Conservation (phyloP, 768 basidiomycete genomes). For the Boletus rex-veris region DNA sequence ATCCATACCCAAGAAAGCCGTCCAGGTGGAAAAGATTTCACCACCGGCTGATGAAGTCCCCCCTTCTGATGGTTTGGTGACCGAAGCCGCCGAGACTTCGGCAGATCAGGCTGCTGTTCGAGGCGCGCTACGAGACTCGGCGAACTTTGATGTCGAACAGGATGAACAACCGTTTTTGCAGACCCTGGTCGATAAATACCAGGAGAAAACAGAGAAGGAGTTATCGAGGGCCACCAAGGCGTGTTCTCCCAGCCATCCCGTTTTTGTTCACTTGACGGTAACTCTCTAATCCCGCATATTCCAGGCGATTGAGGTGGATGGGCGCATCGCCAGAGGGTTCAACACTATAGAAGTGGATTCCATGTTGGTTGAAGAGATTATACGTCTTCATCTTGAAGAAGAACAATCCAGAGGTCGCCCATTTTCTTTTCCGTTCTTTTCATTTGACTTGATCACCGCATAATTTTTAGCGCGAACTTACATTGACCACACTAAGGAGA, state of each 20-base stretch:
- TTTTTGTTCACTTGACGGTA: background rate
- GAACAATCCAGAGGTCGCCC: slow-evolving; percentile 29
- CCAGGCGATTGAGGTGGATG: slow-evolving; percentile 75
- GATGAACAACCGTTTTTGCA: slow-evolving; percentile 61
- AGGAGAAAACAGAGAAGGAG: slow-evolving; percentile 88
- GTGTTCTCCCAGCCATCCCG: background rate
- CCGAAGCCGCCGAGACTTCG: slow-evolving; percentile 4
- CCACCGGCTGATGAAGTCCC: slow-evolving; percentile 7
- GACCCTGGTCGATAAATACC: slow-evolving; percentile 71
- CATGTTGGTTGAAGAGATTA: slow-evolving; percentile 52
- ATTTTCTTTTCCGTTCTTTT: background rate
- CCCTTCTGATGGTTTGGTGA: slow-evolving; percentile 1
- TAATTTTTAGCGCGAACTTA: slow-evolving; percentile 6
- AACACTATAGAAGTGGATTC: slow-evolving; percentile 62
- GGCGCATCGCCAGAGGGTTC: slow-evolving; percentile 64
- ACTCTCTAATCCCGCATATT: background rate
- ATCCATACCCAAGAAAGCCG: slow-evolving; percentile 75
- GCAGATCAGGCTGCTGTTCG: slow-evolving; percentile 3
- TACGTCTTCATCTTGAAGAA: slow-evolving; percentile 48
- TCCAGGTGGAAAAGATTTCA: slow-evolving; percentile 30
- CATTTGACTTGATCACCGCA: background rate
- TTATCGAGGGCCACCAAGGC: slow-evolving; percentile 71
- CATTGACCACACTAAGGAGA: slow-evolving; percentile 65
- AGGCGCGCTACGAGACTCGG: slow-evolving; percentile 13
- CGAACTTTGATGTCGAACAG: slow-evolving; percentile 36